These are phyloP conservation scores for Cymbopogon citratus DNA, from an alignment of 176 grass and related monocot genomes.

Conservation along the genomic window DNA sequence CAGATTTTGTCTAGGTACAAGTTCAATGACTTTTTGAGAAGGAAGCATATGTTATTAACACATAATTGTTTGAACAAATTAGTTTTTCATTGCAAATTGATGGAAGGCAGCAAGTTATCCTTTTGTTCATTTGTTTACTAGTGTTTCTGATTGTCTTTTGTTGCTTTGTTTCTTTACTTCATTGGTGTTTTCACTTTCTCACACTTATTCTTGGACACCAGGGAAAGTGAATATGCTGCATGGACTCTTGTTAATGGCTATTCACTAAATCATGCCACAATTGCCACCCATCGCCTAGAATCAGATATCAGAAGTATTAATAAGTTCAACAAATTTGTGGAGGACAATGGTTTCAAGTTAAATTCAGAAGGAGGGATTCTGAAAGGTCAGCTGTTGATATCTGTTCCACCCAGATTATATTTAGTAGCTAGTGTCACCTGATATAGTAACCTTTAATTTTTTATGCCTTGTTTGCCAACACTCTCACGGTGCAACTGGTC, in stretches of 20 bases:
- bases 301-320: slow-evolving; percentile 71
- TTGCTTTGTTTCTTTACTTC: not conserved
- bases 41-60: not conserved
- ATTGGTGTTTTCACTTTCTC: not conserved
- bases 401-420: slow-evolving; percentile 6
- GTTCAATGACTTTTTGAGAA: not conserved
- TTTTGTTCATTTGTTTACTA: slow-evolving; percentile 18
- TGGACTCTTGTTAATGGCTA: slow-evolving; percentile 99
- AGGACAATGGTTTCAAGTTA: slow-evolving; percentile 80
- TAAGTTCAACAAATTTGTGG: slow-evolving; percentile 84
- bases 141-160: not conserved
- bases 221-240: slow-evolving; percentile 95
- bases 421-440: slow-evolving; percentile 4
- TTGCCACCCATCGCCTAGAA: slow-evolving; percentile 64
- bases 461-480: not conserved
- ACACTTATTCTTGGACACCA: slow-evolving; percentile 27
- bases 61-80: not conserved
- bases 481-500: too few species aligned
- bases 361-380: slow-evolving; percentile 84
- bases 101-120: not conserved
- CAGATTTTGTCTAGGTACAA: slow-evolving; percentile 73
- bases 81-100: slow-evolving; percentile 8
- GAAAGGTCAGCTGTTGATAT: slow-evolving; percentile 62
- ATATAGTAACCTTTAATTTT: not conserved
- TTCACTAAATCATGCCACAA: slow-evolving; percentile 87